These are phyloP conservation scores for Clonostachys chloroleuca DNA, from an alignment of 2,329 filamentous ascomycete genomes.

Conservation along the genomic window DNA sequence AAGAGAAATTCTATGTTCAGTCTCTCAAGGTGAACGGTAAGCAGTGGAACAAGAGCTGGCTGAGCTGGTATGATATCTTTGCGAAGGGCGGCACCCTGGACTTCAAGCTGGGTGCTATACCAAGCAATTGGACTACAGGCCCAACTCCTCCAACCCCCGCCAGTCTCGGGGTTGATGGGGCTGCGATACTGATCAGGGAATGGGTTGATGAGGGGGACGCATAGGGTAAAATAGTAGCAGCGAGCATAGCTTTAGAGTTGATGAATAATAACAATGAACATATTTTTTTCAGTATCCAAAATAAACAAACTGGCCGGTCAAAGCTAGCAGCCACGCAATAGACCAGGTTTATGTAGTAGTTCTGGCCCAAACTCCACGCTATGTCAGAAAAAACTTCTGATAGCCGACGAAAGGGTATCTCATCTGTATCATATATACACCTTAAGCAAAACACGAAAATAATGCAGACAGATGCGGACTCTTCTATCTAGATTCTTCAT, in stretches of 20 bases:
- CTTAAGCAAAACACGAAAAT: background rate
- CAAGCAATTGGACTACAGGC: constrained; percentile 53
- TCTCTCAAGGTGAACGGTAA: constrained; percentile 60
- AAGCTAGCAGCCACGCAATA: too few relatives aligned
- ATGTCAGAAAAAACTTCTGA: too few relatives aligned
- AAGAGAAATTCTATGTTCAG: constrained; percentile 57
- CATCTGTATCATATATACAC: background rate
- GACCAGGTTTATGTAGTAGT: too few relatives aligned
- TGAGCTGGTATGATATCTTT: constrained; percentile 64
- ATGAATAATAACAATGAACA: background rate
- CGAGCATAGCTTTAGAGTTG: background rate
- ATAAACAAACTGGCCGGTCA: too few relatives aligned
- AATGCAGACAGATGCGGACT: background rate
- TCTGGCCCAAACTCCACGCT: too few relatives aligned
- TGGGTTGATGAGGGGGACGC: constrained; percentile 1
- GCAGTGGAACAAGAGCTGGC: constrained; percentile 59
- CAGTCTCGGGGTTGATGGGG: constrained; percentile 9
- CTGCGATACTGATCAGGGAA: constrained; percentile 5
- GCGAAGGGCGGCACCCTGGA: constrained; percentile 57
- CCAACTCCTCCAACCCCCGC: constrained; percentile 58
- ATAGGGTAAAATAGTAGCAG: background rate
- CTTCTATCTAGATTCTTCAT: background rate
- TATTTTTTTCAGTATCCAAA: background rate
- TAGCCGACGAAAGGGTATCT: too few relatives aligned
- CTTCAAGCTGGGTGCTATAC: constrained; percentile 53